Evolutionary conservation across 371 early-diverging fungal species (phyloP).

Genomic region (Mortierella sp.): DNA sequence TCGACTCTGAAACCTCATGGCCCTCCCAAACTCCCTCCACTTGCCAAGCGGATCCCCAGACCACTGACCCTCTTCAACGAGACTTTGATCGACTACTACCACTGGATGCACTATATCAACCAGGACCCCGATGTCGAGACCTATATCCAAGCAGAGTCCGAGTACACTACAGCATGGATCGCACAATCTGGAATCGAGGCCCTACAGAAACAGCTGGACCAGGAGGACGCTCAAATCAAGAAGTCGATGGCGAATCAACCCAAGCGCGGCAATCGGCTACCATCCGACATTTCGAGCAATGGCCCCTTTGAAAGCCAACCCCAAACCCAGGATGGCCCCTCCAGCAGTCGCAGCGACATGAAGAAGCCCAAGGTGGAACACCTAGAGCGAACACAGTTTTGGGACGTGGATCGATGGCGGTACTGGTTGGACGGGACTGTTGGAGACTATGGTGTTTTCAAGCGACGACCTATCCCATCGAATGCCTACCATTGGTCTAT

Average conservation of each 20-base stretch:
- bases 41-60: constrained; percentile 50
- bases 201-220: constrained; percentile 34
- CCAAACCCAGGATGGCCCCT: not conserved
- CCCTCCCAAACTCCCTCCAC: constrained; percentile 26
- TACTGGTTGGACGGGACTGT: constrained; percentile 41
- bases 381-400: constrained; percentile 39
- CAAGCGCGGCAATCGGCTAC: not conserved
- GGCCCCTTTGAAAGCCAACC: not conserved
- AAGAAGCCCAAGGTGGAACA: constrained; percentile 6
- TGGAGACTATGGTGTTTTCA: constrained; percentile 33
- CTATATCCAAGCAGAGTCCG: constrained; percentile 60
- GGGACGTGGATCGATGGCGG: constrained; percentile 53
- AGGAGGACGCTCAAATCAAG: constrained; percentile 28
- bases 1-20: not conserved
- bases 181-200: constrained; percentile 21
- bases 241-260: constrained; percentile 7
- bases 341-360: not conserved
- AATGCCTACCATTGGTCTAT: not conserved
- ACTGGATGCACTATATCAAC: constrained; percentile 60
- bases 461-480: constrained; percentile 24
- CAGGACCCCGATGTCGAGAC: constrained; percentile 55
- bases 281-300: not conserved
- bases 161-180: constrained; percentile 51
- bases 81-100: constrained; percentile 59
- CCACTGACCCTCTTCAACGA: constrained; percentile 54